These are phyloP conservation scores for Alternaria gaisen DNA, from an alignment of 2,329 filamentous ascomycete genomes.

Conservation along the genomic window DNA sequence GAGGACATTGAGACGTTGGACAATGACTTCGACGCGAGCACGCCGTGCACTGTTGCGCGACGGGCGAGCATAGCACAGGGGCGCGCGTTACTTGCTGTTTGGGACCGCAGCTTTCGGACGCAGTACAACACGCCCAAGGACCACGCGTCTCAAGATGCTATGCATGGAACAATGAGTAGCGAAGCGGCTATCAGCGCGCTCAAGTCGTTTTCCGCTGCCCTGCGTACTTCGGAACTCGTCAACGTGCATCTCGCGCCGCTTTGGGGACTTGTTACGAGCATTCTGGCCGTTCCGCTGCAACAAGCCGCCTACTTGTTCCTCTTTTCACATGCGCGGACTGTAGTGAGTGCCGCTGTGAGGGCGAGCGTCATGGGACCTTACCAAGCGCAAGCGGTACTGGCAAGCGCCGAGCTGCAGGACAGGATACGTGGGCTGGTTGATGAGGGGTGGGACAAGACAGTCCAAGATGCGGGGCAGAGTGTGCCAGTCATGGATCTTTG, in stretches of 20 bases:
- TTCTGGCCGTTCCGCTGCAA: constrained; percentile 67
- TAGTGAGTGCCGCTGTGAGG: constrained; percentile 78
- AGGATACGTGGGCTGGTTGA: constrained; percentile 67
- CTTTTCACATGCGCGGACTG: constrained; percentile 77
- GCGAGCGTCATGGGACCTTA: constrained; percentile 83
- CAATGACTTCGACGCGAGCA: constrained; percentile 78
- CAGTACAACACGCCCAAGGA: constrained; percentile 23
- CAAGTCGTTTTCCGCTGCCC: constrained; percentile 36
- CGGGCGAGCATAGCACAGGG: constrained; percentile 80
- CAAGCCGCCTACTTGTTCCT: constrained; percentile 79
- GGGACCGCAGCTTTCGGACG: constrained; percentile 73
- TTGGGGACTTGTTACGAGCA: constrained; percentile 70
- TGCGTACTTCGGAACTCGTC: constrained; percentile 39
- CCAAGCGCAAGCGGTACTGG: constrained; percentile 77
- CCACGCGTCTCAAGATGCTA: not conserved
- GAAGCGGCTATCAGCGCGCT: constrained; percentile 35
- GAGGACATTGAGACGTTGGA: constrained; percentile 66
- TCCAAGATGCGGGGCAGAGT: constrained; percentile 76
- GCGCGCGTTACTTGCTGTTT: constrained; percentile 75
- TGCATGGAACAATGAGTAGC: not conserved
- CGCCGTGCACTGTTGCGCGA: constrained; percentile 80
- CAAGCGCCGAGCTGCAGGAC: constrained; percentile 65
- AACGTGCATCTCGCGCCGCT: constrained; percentile 74
- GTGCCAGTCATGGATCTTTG: constrained; percentile 83
- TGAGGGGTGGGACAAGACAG: constrained; percentile 65